Base-by-base conservation (phyloP, 306 rosid genomes). In the Begonia masoniana region DNA sequence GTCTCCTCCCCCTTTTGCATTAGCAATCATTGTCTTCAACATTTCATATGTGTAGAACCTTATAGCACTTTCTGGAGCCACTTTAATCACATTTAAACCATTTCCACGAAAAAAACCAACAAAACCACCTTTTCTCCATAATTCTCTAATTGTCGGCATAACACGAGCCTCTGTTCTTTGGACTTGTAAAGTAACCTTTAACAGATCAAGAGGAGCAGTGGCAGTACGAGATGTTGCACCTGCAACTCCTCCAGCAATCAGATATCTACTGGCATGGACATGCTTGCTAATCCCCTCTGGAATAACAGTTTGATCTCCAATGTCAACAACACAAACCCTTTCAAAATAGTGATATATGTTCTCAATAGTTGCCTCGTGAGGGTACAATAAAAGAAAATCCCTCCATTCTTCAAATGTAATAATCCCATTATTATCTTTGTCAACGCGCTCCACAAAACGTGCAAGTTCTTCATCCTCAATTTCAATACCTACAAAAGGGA, bases 361-460 rank as follows among this genome's bases (percentile, higher is more conserved):
- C 78, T 82, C 97, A 41, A 89, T 85, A 47, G 97, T 89, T 52
- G 94, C 97, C 62, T 89, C 95, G 41, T 85, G 97, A 42, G 97
- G 97, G 64, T 82, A 89, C 57, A 89, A 86, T 52, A 89, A 72
- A 56, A 89, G 85, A 85, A 89, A 89, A 68, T 89, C 97, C 61
- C 97, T 74, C 97, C 97, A 89, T 57, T 89, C 97, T 71, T 82
- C 95, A 63, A 89, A 89, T 51, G 97, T 85, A 63, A 89, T 89
- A 50, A 85, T 85, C 16, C 97, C 97, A 63, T 89, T 85, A 57
- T 78, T 81, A 66, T 89, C 97, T 81, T 85, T 89, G 57, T 89
- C 97, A 64, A 89, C 97, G 61, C 75, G 87, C 77, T 89, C 97
- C 15, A 89, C 97, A 60, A 89, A 89, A 19, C 75, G 97, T 12